These are phyloP conservation scores for Pleurotus platypus DNA, from an alignment of 768 basidiomycete genomes.

Conservation along the genomic window DNA sequence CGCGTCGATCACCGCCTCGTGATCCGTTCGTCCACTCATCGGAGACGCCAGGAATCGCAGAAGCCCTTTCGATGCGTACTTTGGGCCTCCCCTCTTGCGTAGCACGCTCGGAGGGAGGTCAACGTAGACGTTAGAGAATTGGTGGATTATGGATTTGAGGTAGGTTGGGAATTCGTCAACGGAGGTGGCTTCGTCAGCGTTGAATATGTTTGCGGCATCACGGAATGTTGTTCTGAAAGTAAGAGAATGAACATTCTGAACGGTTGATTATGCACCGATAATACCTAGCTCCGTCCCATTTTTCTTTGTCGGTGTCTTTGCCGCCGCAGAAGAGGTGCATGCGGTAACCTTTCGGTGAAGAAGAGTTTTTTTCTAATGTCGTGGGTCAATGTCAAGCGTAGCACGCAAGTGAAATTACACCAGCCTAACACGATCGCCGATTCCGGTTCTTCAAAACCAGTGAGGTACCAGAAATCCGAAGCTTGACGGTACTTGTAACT, in stretches of 20 bases:
- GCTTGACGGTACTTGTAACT: constrained; percentile 96
- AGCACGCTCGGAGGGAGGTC: constrained; percentile 36
- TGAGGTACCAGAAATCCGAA: constrained; percentile 93
- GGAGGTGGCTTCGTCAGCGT: constrained; percentile 69
- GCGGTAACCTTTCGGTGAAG: constrained; percentile 65
- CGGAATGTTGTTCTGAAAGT: constrained; percentile 56
- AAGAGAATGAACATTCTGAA: constrained; percentile 8
- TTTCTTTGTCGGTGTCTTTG: constrained; percentile 70
- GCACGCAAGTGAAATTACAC: constrained; percentile 9
- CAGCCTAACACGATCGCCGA: constrained; percentile 82
- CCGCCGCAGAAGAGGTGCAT: constrained; percentile 85
- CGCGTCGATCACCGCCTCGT: constrained; percentile 52
- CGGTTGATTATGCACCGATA: not conserved
- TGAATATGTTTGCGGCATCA: constrained; percentile 65
- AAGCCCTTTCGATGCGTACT: constrained; percentile 45
- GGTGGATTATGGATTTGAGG: constrained; percentile 51
- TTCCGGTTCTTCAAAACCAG: constrained; percentile 93
- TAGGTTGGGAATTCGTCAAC: constrained; percentile 53
- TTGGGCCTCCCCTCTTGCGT: constrained; percentile 31
- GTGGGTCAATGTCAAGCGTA: not conserved
- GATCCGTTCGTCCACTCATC: constrained; percentile 35
- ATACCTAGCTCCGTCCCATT: constrained; percentile 88
- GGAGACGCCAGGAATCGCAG: constrained; percentile 45
- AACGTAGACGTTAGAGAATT: constrained; percentile 48
- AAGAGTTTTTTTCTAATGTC: constrained; percentile 62